A percentile compares a stretch with the other conserved stretches of the same genome.
Evolutionary conservation across 352 stramenopile species (phyloP).

Genomic region (Phytophthora hibernalis): DNA sequence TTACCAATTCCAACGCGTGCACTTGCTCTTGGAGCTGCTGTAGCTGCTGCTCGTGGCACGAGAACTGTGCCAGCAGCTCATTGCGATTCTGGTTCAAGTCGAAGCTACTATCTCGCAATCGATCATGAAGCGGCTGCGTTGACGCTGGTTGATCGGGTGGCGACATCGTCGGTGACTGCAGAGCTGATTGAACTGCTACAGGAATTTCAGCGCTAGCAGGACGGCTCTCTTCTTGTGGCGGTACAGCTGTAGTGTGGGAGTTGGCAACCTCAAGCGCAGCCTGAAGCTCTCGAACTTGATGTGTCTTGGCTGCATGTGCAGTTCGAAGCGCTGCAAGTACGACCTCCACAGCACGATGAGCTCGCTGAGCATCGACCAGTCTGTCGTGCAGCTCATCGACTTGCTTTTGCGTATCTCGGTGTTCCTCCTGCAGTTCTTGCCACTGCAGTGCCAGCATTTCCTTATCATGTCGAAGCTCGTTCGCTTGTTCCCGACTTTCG

Average conservation of each 20-base stretch:
- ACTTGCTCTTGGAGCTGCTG: slow-evolving; percentile 50
- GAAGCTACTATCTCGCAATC: slow-evolving; percentile 18
- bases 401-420: slow-evolving; percentile 54
- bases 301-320: slow-evolving; percentile 28
- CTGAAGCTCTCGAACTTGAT: slow-evolving; percentile 42
- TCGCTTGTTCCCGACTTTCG: slow-evolving; percentile 33
- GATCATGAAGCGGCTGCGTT: slow-evolving; percentile 11
- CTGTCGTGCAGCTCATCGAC: slow-evolving; percentile 64
- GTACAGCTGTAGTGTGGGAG: neutral
- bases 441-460: slow-evolving; percentile 48
- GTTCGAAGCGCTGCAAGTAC: slow-evolving; percentile 30
- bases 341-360: slow-evolving; percentile 37
- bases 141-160: slow-evolving; percentile 2
- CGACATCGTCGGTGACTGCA: neutral
- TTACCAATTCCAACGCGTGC: slow-evolving; percentile 38
- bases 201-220: neutral
- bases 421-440: slow-evolving; percentile 60
- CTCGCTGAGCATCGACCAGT: slow-evolving; percentile 54
- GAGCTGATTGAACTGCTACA: neutral
- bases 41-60: slow-evolving; percentile 49
- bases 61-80: slow-evolving; percentile 53
- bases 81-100: slow-evolving; percentile 30
- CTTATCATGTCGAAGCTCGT: slow-evolving; percentile 49
- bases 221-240: neutral
- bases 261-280: slow-evolving; percentile 20